Percentiles rank a stretch among this genome's conserved stretches.
These are phyloP conservation scores for Wallacemonas collosoma DNA, from an alignment of 208 protist genomes.

Conservation along the genomic window DNA sequence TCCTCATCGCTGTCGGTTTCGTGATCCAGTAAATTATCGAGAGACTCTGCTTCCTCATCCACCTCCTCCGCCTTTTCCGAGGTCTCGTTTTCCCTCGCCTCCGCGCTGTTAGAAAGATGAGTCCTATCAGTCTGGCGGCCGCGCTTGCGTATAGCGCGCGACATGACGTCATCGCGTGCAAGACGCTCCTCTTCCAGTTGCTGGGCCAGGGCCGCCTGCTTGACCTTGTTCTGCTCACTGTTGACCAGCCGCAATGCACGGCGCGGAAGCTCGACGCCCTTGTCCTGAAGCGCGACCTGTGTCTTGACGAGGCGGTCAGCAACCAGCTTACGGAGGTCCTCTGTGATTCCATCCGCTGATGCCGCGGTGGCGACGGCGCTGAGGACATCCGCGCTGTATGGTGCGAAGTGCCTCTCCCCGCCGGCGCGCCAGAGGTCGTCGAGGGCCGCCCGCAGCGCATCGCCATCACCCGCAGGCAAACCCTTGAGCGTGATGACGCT, in stretches of 20 bases:
- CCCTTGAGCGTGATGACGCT: conserved; percentile 77
- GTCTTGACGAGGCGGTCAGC: conserved; percentile 65
- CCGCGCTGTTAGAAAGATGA: no score
- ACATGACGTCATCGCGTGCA: conserved; percentile 21
- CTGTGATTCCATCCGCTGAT: conserved; percentile 31
- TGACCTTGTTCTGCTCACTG: conserved; percentile 50
- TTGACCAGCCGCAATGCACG: conserved; percentile 79
- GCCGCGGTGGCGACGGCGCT: conserved; percentile 69
- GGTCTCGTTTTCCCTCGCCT: no score
- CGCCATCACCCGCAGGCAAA: conserved; percentile 47
- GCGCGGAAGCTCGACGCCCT: conserved; percentile 51
- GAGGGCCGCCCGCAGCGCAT: conserved; percentile 30
- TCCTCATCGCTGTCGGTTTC: conserved; percentile 7
- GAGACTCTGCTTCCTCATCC: not conserved
- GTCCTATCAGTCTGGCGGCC: not conserved
- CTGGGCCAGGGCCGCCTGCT: conserved; percentile 44
- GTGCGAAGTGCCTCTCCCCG: conserved; percentile 36
- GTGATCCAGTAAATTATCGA: conserved; percentile 11
- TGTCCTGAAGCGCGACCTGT: conserved; percentile 29
- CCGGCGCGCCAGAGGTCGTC: conserved; percentile 65
- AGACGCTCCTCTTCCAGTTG: conserved; percentile 29
- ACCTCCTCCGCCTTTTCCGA: not conserved
- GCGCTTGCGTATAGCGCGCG: not conserved
- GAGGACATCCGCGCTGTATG: conserved; percentile 79
- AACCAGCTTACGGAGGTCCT: conserved; percentile 34